These are phyloP conservation scores for Cadophora sp. DNA, from an alignment of 2,329 filamentous ascomycete genomes.

Conservation along the genomic window DNA sequence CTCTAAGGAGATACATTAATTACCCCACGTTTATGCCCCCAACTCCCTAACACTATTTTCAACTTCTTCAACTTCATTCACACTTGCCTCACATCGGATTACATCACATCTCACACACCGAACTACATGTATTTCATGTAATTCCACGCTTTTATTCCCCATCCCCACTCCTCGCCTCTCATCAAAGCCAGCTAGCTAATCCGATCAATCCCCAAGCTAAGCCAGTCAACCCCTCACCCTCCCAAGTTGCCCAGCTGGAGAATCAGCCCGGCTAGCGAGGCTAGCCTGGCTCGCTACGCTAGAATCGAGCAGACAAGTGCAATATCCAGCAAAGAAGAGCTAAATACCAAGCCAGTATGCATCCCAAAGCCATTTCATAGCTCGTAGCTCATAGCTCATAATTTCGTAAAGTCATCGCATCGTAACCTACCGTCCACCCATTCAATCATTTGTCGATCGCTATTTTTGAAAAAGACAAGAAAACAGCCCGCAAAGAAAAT, in stretches of 20 bases:
- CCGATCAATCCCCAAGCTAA: neutral
- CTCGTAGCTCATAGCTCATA: neutral
- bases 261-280: neutral
- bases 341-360: neutral
- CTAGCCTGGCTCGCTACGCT: neutral
- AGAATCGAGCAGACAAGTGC: too few species aligned
- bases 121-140: too few species aligned
- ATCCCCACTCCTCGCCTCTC: too few species aligned
- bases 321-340: neutral
- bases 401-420: neutral
- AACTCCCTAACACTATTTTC: too few species aligned
- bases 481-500: neutral
- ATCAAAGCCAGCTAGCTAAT: neutral
- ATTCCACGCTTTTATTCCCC: too few species aligned
- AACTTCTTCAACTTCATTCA: too few species aligned
- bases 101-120: too few species aligned
- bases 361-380: neutral
- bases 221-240: neutral
- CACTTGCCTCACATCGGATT: too few species aligned
- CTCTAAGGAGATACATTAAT: too few species aligned
- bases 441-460: neutral
- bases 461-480: neutral
- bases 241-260: neutral
- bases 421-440: neutral
- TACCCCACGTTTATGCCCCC: too few species aligned